phyloP scores from a whole-genome alignment of 768 basidiomycete species.

The Boletus eberwhitei region DNA sequence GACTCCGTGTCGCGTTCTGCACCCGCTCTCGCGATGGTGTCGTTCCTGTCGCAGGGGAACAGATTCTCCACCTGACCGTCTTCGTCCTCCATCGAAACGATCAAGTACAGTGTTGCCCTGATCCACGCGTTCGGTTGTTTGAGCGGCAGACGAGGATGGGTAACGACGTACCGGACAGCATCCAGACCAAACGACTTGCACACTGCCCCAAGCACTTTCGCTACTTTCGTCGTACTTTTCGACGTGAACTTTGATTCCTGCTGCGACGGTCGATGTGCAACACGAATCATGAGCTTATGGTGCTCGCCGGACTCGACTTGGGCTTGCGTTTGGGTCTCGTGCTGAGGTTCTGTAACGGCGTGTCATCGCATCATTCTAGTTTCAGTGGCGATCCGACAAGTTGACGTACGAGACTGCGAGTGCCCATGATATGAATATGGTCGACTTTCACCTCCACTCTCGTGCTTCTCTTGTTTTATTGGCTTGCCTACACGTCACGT shows the following conservation, averaged over 20 bases:
- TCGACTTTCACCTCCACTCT: not conserved
- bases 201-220: constrained; percentile 23
- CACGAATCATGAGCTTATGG: constrained; percentile 28
- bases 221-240: constrained; percentile 31
- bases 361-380: not conserved
- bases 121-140: not conserved
- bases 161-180: constrained; percentile 13
- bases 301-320: constrained; percentile 5
- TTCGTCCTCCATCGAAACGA: constrained; percentile 24
- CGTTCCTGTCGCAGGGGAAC: constrained; percentile 28
- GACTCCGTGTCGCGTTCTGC: constrained; percentile 24
- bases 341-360: constrained; percentile 1
- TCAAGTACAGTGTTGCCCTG: constrained; percentile 26
- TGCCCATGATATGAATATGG: not conserved
- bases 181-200: constrained; percentile 32
- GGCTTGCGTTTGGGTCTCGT: not conserved
- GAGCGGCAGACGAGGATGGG: not conserved
- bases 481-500: constrained; percentile 5
- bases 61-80: constrained; percentile 26
- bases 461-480: constrained; percentile 18
- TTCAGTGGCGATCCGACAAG: not conserved
- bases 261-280: constrained; percentile 27
- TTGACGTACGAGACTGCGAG: constrained; percentile 13
- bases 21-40: constrained; percentile 26
- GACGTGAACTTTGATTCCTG: constrained; percentile 33